Base-by-base conservation (phyloP, 1,284 basidiomycete species). In the Cutaneotrichosporon sp. region DNA sequence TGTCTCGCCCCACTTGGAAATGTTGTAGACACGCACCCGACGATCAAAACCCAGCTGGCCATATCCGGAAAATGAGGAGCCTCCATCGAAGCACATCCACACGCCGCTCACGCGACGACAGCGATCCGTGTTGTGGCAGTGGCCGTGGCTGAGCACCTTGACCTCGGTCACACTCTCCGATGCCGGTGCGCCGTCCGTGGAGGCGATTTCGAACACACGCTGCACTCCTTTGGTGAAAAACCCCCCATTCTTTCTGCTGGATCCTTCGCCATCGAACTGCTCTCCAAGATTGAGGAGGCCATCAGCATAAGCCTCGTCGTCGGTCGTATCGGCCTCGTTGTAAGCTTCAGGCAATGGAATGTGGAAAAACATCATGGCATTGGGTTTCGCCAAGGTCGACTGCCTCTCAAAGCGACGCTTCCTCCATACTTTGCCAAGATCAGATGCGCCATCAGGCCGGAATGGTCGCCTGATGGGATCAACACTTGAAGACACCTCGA, bases 361-460 rank as follows among this genome's bases (percentile, higher is more conserved):
- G 65, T 96, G 91, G 83, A 93, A 94, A 77, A 92, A 94, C 85
- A 90, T 88, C 62, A 93, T 73, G 0, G 89, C 91, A 65, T 93
- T 93, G 2, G 90, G 90, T 71, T 91, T 93, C 4, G 87, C 88
- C 1, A 92, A 77, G 49, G 79, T 81, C 39, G 74, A 78, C 0
- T 53, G 52, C 33, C 56, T 16, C 14, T 26, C 20, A 2, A 22
- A 29, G 31, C 52, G 27, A 16, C 26, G 49, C 33, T 43, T 58
- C 46, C 11, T 37, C 86, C 86, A 87, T 46, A 84, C 70, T 46
- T 79, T 74, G 7, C 81, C 84, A 1, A 89, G 65, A 63, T 90
- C 88, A 44, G 81, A 81, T 0, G 76, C 78, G 3, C 81, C 82
- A 64, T 90, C 87, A 0, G 89, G 89, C 1, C 70, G 78, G 74